Base-by-base conservation (phyloP, 495 filamentous ascomycete species). In the Zalerion maritima region DNA sequence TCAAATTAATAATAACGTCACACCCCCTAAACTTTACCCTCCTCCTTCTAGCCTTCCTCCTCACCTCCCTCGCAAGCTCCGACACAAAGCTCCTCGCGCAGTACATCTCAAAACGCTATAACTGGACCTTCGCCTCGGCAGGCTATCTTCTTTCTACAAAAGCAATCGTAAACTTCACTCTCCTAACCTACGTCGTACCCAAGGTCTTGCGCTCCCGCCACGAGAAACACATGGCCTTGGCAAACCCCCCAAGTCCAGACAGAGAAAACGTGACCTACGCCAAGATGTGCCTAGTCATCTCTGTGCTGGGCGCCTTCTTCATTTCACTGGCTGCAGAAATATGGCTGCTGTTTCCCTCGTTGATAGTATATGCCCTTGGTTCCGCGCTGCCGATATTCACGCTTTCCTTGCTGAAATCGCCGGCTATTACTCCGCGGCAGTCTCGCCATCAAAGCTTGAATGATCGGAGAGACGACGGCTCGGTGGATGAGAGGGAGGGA, bases 41-140 rank as follows among this genome's bases (percentile, higher is more conserved):
- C 14, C 37, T 60, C 3, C 52, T 60, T 2, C 12, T 43, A 17
- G 43, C 45, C 27, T 57, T 60, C 40, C 47, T 60, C 28, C 43
- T 58, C 18, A 57, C 56, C 17, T 50, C 56, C n/a, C 50, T 60
- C 24, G 56, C 56, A 10, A 55, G 50, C 35, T 57, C 58, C 31
- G 58, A 62, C 34, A 60, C 58, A 13, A 62, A 55, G 32, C 44
- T 62, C 11, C 36, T 62, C 6, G 40, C 55, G n/a, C 54, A 57
- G 18, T 62, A 56, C 29, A 55, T 60, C 32, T 60, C 58, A 5
- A 56, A 51, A 34, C 47, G 58, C 5, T 59, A 56, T 25, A 19
- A 37, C 14, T 62, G 58, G 58, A 29, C 28, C 5, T 54, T 60
- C 17, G 43, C 54, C 3, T 46, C 41, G 1, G 55, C 57, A 2